phyloP scores from a whole-genome alignment of 305 asterid genomes.

The Fraxinus xanthoxyloides region DNA sequence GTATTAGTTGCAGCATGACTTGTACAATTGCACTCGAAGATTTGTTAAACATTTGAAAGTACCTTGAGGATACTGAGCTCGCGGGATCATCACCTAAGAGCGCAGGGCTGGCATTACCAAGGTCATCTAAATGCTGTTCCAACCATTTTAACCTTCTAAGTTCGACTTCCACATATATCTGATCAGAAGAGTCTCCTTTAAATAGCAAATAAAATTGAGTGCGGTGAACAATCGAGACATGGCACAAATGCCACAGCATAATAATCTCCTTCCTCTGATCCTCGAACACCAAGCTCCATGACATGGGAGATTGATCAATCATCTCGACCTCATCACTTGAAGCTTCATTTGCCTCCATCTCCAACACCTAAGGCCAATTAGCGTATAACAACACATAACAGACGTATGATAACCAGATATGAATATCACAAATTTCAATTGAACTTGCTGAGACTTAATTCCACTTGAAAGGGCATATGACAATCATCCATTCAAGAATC shows the following conservation, averaged over 20 bases:
- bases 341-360: slow-evolving; percentile 70
- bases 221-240: slow-evolving; percentile 82
- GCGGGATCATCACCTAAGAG: slow-evolving; percentile 93
- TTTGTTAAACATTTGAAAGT: neutral
- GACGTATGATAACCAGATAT: neutral
- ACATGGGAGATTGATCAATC: slow-evolving; percentile 44
- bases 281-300: slow-evolving; percentile 68
- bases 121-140: slow-evolving; percentile 83
- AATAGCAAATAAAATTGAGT: slow-evolving; percentile 80
- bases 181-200: slow-evolving; percentile 79
- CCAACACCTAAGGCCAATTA: slow-evolving; percentile 57
- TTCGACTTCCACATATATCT: slow-evolving; percentile 92
- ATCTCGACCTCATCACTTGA: slow-evolving; percentile 52
- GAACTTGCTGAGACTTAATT: neutral
- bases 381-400: neutral
- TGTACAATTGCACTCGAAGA: neutral
- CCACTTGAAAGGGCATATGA: neutral
- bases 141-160: slow-evolving; percentile 81
- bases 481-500: neutral
- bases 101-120: slow-evolving; percentile 97
- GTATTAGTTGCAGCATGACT: neutral
- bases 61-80: slow-evolving; percentile 83
- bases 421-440: neutral
- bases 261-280: slow-evolving; percentile 80
- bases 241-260: slow-evolving; percentile 96